Base-by-base conservation (phyloP, 495 filamentous ascomycete genomes). In the Aspergillus incahuasiensis region DNA sequence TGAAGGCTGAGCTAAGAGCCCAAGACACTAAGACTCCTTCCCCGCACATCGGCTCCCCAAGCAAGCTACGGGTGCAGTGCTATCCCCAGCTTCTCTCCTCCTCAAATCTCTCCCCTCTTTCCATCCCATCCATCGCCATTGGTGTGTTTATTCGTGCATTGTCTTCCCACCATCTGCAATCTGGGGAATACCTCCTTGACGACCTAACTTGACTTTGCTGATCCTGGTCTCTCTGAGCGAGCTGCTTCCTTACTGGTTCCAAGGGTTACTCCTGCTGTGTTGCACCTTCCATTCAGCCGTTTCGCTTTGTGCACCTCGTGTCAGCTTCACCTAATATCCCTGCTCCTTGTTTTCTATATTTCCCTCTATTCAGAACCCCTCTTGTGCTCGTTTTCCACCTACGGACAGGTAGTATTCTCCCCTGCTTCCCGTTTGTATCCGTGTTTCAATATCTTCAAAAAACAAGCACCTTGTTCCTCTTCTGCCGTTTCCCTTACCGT, bases 1-100 rank as follows among this genome's bases (percentile, higher is more conserved):
- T 21, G 25, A 35, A 44, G 54, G 15, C 48, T 50, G 19, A 35
- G 15, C n/a, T n/a, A 16, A 20, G 11, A 15, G 20, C 13, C 6
- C 19, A 24, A 39, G 39, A 48, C 54, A 47, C 46, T 56, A 56
- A 50, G 39, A 38, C 46, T 38, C 42, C 54, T 60, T 60, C 58
- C 58, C 58, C 58, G 58, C 58, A 60, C 58, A 20, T 47, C 22
- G 18, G 20, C 21, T 28, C 28, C n/a, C n/a, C 52, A 50, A 24
- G 38, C 45, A 42, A 48, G 54, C 22, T 48, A 46, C 42, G 16
- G 6, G 30, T 48, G 25, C 25, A 38, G 48, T 44, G 40, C 62
- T 56, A 54, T 62, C 62, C 59, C 59, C 55, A 60, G 59, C 56
- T 70, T 66, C 43, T n/a, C 44, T 58, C 40, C 58, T 59, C 63